Evolutionary conservation across 306 rosid species (phyloP), one percentile per base, ranked within the genome.

Genomic region (Comarum palustre): DNA sequence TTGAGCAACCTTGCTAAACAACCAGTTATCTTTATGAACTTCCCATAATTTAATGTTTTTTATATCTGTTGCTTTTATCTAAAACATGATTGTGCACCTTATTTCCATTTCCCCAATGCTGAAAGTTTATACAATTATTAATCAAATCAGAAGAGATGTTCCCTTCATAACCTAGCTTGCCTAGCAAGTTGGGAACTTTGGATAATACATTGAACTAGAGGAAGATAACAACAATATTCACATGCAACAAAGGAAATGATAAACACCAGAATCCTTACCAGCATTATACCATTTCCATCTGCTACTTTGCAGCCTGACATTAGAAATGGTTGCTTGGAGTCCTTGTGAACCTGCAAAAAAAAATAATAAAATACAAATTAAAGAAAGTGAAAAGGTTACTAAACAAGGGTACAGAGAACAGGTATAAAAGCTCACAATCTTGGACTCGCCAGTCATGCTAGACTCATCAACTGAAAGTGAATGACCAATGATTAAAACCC

Each of bases 391-490:
- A 62, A 34, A 34, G 6, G 24, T 17, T 6, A n/a, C 43, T 17
- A 9, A 15, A 75, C 13, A 36, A 3, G 22, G 17, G 61, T 36
- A 60, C 54, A 59, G 46, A 64, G 9, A 63, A 75, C 1, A 81
- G 52, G 67, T 34, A 75, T 27, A 58, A 72, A 59, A 57, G 74
- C 97, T 90, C 78, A 89, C 98, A 75, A 77, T 91, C 86, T 86
- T 91, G 87, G 92, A 86, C 83, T 91, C 98, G 60, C 98, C 98
- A 29, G 97, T 93, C 97, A 93, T 89, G 86, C 98, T 91, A 59
- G 97, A 93, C 73, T 91, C 97, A 77, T 93, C 98, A 74, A 93
- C 81, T 32, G 96, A 86, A 65, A 93, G 90, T 58, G 97, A 89
- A 86, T 89, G 92, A 63, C 96, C 98, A 75, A 75, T 72, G 64